Percentiles rank a stretch among this genome's conserved stretches.
Evolutionary conservation across 1,284 basidiomycete species (phyloP).

Genomic region (Trichosporon asahii): DNA sequence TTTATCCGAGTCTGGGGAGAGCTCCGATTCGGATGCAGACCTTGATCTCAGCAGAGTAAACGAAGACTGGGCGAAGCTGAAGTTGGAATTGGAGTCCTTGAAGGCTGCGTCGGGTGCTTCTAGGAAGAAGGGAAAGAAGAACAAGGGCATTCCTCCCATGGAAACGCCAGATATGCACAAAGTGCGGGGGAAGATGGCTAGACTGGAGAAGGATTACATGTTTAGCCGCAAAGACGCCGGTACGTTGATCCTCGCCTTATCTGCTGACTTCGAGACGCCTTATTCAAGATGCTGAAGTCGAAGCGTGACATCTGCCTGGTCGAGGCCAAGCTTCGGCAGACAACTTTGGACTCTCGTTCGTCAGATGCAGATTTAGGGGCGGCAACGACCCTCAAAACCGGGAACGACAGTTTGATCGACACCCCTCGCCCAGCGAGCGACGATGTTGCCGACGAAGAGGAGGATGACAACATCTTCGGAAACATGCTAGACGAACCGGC

Average conservation of each 20-base stretch:
- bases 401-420: background rate
- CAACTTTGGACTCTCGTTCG: background rate
- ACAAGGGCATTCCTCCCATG: slow-evolving; percentile 37
- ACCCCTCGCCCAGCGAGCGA: background rate
- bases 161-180: slow-evolving; percentile 53
- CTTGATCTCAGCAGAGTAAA: slow-evolving; percentile 59
- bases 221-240: slow-evolving; percentile 67
- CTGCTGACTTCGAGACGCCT: slow-evolving; percentile 52
- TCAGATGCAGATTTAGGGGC: background rate
- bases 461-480: slow-evolving; percentile 65
- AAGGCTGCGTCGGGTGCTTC: slow-evolving; percentile 23
- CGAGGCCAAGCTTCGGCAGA: slow-evolving; percentile 50
- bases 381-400: background rate
- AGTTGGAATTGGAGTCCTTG: slow-evolving; percentile 53
- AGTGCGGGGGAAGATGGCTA: slow-evolving; percentile 59
- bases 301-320: slow-evolving; percentile 58
- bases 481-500: slow-evolving; percentile 71
- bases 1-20: slow-evolving; percentile 16
- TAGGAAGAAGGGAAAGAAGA: slow-evolving; percentile 44
- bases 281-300: slow-evolving; percentile 60
- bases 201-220: slow-evolving; percentile 66
- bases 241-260: slow-evolving; percentile 21
- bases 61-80: slow-evolving; percentile 54
- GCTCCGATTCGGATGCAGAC: slow-evolving; percentile 51
- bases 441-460: slow-evolving; percentile 48